Evolutionary conservation across 2,329 filamentous ascomycete species (phyloP).

Genomic region (Colletotrichum magnum): DNA sequence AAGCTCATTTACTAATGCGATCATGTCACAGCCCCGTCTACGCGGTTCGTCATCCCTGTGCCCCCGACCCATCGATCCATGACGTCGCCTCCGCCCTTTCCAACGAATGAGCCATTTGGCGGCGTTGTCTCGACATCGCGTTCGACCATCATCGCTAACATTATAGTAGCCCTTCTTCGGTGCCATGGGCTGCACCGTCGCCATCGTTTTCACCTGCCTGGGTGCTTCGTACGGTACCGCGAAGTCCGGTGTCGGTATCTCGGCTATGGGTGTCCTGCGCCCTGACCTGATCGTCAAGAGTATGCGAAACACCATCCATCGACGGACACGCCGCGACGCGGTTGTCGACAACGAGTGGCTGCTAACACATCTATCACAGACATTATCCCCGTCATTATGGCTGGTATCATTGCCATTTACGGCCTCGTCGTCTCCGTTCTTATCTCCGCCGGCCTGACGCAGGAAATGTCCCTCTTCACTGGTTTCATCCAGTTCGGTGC

Average conservation of each 20-base stretch:
- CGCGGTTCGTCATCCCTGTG: conserved; percentile 82
- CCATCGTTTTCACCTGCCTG: conserved; percentile 97
- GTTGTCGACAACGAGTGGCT: conserved; percentile 12
- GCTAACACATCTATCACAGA: conserved; percentile 67
- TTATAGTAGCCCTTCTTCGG: conserved; percentile 85
- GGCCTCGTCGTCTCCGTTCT: conserved; percentile 90
- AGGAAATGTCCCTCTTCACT: conserved; percentile 82
- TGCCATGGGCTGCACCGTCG: conserved; percentile 97
- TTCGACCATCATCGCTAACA: conserved; percentile 50
- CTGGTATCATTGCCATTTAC: conserved; percentile 99
- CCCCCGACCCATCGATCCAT: conserved; percentile 40
- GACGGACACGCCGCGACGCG: neutral
- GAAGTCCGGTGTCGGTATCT: conserved; percentile 99
- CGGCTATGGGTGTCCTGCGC: conserved; percentile 96
- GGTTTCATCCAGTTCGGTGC: conserved; percentile 90
- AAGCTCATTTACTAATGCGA: conserved; percentile 44
- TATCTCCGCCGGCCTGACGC: conserved; percentile 84
- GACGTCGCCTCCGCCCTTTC: conserved; percentile 39
- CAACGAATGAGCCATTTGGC: conserved; percentile 38
- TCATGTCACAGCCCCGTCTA: conserved; percentile 84
- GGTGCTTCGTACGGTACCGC: conserved; percentile 98
- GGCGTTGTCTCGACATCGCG: conserved; percentile 18
- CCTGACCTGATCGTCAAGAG: conserved; percentile 99
- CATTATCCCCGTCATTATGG: conserved; percentile 99
- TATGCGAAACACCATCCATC: conserved; percentile 64